A percentile compares a stretch with the other conserved stretches of the same genome.
phyloP scores from a whole-genome alignment of 139 green algal genomes.

The Tetraselmis striata region DNA sequence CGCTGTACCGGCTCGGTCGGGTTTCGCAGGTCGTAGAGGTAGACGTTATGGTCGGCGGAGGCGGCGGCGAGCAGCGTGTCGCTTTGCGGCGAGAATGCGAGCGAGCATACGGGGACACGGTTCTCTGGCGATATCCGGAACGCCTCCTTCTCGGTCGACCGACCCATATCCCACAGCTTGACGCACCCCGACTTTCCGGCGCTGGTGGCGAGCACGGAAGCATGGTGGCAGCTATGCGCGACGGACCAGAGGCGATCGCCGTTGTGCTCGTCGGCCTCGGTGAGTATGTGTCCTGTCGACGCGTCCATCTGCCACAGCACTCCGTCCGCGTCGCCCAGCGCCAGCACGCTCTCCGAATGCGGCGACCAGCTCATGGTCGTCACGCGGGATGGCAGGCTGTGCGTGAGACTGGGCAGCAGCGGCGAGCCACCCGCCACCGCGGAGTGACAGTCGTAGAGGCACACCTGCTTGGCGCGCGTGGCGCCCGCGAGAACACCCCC shows the following conservation, averaged over 20 bases:
- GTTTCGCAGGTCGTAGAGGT: conserved; percentile 72
- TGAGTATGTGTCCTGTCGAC: conserved; percentile 34
- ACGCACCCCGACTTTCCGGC: conserved; percentile 24
- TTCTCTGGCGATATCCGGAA: background rate
- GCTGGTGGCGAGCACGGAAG: conserved; percentile 62
- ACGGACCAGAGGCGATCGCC: conserved; percentile 80
- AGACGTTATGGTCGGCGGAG: conserved; percentile 66
- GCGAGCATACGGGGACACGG: conserved; percentile 60
- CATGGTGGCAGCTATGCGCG: conserved; percentile 55
- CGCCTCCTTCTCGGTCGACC: background rate
- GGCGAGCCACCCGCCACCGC: background rate
- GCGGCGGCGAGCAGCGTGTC: conserved; percentile 74
- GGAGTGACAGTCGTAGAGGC: background rate
- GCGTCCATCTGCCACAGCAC: conserved; percentile 68
- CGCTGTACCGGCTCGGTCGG: conserved; percentile 22
- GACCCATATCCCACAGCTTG: background rate
- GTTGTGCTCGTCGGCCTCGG: conserved; percentile 67
- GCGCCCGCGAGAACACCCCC: background rate
- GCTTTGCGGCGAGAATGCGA: conserved; percentile 64
- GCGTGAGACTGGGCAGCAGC: background rate
- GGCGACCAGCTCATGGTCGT: conserved; percentile 11
- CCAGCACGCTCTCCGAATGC: conserved; percentile 41
- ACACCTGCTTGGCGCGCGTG: background rate
- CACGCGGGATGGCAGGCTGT: background rate
- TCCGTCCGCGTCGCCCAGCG: conserved; percentile 73